Conservation (phyloP, 2,329 filamentous ascomycete genomes). For the Aplosporella prunicola region DNA sequence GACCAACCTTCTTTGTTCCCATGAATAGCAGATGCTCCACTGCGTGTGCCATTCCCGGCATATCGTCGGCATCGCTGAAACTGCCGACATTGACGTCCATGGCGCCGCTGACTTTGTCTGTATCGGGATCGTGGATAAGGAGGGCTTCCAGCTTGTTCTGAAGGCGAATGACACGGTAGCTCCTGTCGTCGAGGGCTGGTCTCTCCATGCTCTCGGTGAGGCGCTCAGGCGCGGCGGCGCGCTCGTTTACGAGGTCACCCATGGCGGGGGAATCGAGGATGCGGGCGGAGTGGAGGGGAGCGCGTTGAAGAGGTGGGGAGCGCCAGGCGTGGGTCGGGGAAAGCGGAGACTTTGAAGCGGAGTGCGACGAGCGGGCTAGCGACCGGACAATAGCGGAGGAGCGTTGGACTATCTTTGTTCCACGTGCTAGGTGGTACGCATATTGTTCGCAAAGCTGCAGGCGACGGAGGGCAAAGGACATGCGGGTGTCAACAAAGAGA, state of each 20-base stretch:
- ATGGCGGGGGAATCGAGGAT: constrained; percentile 14
- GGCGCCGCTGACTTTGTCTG: constrained; percentile 92
- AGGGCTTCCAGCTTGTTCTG: constrained; percentile 83
- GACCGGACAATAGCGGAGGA: too few relatives aligned
- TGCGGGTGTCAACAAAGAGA: too few relatives aligned
- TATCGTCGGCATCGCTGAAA: constrained; percentile 82
- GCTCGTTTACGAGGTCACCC: constrained; percentile 9
- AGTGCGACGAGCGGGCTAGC: neutral
- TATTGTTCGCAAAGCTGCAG: constrained; percentile 4
- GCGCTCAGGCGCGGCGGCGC: constrained; percentile 17
- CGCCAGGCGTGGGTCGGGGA: neutral
- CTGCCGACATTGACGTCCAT: constrained; percentile 94
- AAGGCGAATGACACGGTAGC: constrained; percentile 78
- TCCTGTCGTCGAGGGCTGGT: constrained; percentile 73
- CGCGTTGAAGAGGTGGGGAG: neutral
- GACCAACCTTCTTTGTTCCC: constrained; percentile 79
- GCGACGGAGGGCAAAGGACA: constrained; percentile 2
- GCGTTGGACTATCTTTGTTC: neutral
- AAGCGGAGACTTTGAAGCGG: constrained; percentile 2
- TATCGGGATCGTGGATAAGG: constrained; percentile 85
- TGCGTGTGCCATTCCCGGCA: constrained; percentile 92
- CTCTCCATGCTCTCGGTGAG: constrained; percentile 65
- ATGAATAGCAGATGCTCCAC: constrained; percentile 97
- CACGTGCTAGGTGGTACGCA: constrained; percentile 5
- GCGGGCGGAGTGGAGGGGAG: constrained; percentile 1